A percentile compares a stretch with the other conserved stretches of the same genome.
phyloP scores from a whole-genome alignment of 257 asterid species.

The Handroanthus guayacan region DNA sequence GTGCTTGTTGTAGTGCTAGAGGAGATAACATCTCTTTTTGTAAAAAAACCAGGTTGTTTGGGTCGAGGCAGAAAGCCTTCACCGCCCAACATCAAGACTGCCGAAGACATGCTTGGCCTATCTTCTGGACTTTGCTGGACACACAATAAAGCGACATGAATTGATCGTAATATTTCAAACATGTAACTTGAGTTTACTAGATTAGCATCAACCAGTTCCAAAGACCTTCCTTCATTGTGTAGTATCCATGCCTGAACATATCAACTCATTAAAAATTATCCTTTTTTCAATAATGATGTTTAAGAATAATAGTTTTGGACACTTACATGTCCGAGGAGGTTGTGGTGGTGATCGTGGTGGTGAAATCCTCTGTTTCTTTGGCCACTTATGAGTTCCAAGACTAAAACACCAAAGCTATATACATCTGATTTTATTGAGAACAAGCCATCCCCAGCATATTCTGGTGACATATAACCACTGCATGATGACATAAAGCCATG shows the following conservation, averaged over 20 bases:
- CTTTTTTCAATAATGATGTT: neutral
- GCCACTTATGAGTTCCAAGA: slow-evolving; percentile 40
- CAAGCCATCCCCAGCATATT: slow-evolving; percentile 32
- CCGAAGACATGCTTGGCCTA: no score
- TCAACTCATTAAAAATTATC: neutral
- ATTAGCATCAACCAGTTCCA: slow-evolving; percentile 20
- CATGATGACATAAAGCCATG: neutral
- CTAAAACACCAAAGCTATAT: slow-evolving; percentile 41
- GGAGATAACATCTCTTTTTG: neutral
- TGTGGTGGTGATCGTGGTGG: slow-evolving; percentile 29
- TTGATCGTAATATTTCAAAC: no score
- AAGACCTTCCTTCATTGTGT: slow-evolving; percentile 27
- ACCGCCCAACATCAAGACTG: no score
- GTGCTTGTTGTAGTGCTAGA: neutral
- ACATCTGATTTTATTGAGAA: slow-evolving; percentile 44
- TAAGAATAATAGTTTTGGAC: neutral
- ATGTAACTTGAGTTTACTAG: neutral
- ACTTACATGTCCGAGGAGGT: slow-evolving; percentile 40
- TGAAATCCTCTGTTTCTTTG: slow-evolving; percentile 33
- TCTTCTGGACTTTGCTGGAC: no score
- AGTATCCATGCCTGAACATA: slow-evolving; percentile 36
- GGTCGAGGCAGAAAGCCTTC: neutral
- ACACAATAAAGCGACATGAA: no score
- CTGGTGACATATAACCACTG: slow-evolving; percentile 44
- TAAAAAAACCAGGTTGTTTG: neutral